Base-by-base conservation (phyloP, 768 basidiomycete species). In the Coprinellus aureogranulatus region DNA sequence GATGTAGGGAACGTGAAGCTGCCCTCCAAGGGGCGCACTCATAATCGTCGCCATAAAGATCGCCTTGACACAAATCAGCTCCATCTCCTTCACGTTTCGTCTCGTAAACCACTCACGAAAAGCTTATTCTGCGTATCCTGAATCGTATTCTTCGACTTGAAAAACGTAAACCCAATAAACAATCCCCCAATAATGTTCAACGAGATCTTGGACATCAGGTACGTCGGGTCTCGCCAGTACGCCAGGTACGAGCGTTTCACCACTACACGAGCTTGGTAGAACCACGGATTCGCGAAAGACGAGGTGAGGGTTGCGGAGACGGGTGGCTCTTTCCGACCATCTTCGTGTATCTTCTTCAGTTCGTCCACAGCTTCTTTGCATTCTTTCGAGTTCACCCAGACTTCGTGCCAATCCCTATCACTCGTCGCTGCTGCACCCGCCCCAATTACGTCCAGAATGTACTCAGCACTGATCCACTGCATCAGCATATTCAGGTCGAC, bases 381-480 rank as follows among this genome's bases (percentile, higher is more conserved):
- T 57, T 77, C 73, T 2, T 68, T 63, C 6, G 76, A 78, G 31
- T 77, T 66, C n/a, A 68, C 48, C 81, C 78, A 85, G 1, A 74
- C 64, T 31, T 80, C 70, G 53, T 77, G 76, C 85, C 90, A 91
- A 61, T 91, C 80, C 11, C 67, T 68, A 2, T 70, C 60, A 28
- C 72, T 78, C 25, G 78, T 71, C 0, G 85, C 82, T 2, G 85
- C 83, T 2, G 84, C 83, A 6, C 89, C 88, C 16, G 89, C 88
- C 6, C 89, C 89, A 54, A 90, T 88, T 11, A 84, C 85, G 50
- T 87, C 84, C 23, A 90, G 77, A 74, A 86, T 84, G 57, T 77
- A 85, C 57, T 85, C 84, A 14, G 84, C 83, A 4, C 84, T 84
- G 45, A 63, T 63, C 59, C 65, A 54, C n/a, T n/a, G n/a, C n/a